Evolutionary conservation across 768 basidiomycete genomes (phyloP).

Genomic region (Sporobolomyces pararoseus): DNA sequence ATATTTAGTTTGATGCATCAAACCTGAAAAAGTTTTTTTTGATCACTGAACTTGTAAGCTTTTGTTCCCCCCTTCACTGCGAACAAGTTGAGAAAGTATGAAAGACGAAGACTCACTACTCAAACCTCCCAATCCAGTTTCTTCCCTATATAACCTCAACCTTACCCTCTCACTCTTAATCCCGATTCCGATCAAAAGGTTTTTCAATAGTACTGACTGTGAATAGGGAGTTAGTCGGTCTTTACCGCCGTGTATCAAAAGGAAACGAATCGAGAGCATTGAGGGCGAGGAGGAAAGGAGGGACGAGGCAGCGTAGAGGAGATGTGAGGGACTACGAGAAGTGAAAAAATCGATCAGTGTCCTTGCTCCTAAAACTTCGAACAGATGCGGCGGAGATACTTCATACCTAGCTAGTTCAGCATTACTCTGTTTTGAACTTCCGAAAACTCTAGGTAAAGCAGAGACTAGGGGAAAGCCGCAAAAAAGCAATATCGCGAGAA

Average conservation of each 20-base stretch:
- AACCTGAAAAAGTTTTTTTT: no score
- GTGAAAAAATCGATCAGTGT: background rate
- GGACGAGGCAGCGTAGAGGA: constrained; percentile 29
- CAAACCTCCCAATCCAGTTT: constrained; percentile 20
- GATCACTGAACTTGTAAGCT: no score
- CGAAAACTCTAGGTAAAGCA: background rate
- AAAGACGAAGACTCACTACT: constrained; percentile 4
- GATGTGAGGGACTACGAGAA: constrained; percentile 28
- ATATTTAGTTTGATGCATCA: constrained; percentile 33
- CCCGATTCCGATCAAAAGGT: constrained; percentile 22
- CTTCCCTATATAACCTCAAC: constrained; percentile 25
- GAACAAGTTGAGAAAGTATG: no score
- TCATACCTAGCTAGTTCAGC: constrained; percentile 16
- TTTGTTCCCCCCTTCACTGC: no score
- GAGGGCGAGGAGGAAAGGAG: constrained; percentile 6
- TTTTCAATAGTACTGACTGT: constrained; percentile 24
- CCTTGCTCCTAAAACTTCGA: no score
- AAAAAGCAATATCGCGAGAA: no score
- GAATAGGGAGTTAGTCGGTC: constrained; percentile 23
- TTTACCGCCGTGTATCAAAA: constrained; percentile 31
- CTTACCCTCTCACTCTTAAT: constrained; percentile 2
- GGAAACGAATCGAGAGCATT: constrained; percentile 12
- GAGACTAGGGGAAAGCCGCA: constrained; percentile 5
- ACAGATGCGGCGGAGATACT: background rate
- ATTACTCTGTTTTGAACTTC: background rate